Conservation (phyloP, 164 flowering plant species). For the Warburgia ugandensis region DNA sequence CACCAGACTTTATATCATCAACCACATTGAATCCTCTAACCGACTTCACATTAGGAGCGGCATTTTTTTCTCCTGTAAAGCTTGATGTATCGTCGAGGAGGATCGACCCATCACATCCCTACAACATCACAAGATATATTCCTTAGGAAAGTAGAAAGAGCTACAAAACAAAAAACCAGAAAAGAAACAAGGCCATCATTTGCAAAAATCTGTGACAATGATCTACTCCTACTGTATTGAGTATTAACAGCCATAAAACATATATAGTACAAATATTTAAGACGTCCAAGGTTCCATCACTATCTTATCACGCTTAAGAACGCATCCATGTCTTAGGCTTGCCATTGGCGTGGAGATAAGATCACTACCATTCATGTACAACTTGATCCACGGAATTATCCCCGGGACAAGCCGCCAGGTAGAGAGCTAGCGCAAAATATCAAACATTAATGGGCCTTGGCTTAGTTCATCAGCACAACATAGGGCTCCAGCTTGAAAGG, state of each 20-base stretch:
- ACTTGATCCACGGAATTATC: too few species aligned
- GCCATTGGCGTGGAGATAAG: too few species aligned
- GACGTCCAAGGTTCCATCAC: too few species aligned
- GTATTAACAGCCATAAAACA: neutral
- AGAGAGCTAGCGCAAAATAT: too few species aligned
- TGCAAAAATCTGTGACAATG: neutral
- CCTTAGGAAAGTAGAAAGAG: neutral
- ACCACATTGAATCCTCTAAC: constrained; percentile 34
- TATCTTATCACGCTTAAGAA: too few species aligned
- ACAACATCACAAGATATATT: neutral
- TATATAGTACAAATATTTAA: neutral
- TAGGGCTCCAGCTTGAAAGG: too few species aligned
- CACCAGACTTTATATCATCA: constrained; percentile 24
- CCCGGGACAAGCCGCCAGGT: too few species aligned
- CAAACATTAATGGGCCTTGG: too few species aligned
- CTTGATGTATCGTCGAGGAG: constrained; percentile 26
- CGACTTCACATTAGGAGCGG: constrained; percentile 22
- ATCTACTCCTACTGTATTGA: too few species aligned
- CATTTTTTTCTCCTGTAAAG: constrained; percentile 30
- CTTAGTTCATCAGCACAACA: too few species aligned
- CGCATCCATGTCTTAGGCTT: too few species aligned
- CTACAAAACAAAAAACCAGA: neutral
- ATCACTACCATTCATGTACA: too few species aligned
- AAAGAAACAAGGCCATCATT: neutral
- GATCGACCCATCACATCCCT: constrained; percentile 41